Evolutionary conservation across 179 eudicot genomes (phyloP), one percentile per base, ranked within the genome.

Genomic region (Pouteria campechiana): DNA sequence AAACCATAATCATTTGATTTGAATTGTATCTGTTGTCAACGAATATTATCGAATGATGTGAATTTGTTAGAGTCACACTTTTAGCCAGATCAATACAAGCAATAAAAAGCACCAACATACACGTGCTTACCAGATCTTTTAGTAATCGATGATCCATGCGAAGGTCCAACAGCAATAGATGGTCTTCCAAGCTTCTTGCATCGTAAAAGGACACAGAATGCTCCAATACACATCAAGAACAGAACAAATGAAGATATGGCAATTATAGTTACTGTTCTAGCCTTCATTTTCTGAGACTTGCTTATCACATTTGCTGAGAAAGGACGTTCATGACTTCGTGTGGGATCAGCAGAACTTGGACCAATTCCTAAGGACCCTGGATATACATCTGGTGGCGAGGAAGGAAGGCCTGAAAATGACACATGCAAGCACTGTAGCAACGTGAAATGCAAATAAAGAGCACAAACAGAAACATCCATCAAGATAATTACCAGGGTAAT

Each of bases 241-340:
- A 81, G 65, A 53, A 82, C 94, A 27, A 86, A 46, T 27, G 86
- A 82, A 47, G 98, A 90, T 37, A 77, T 72, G 20, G 73, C 68
- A 56, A 86, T 90, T 44, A 86, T 61, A 37, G 73, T 65, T 48
- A 86, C 64, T 13, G 65, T 59, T 65, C 60, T 75, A 41, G 87
- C 52, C 46, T 58, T 76, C 71, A 86, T 57, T 60, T 70, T 77
- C 65, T 53, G 63, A 47, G 41, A 67, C 58, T 69, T 86, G 55
- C 61, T 59, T 25, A 52, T 58, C 45, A 76, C 43, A 60, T 76
- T 61, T 12, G 98, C 98, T 55, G 95, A 74, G 30, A 90, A 53
- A 48, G 95, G 95, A 57, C 52, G 67, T 47, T 75, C 78, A 17
- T 58, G 66, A 34, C 37, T 73, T 41, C 66, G 90, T 42, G 41